Evolutionary conservation across 192 early-diverging fungal genomes (phyloP), one percentile per base, ranked within the genome.

Genomic region (Gryganskiella cystojenkinii): DNA sequence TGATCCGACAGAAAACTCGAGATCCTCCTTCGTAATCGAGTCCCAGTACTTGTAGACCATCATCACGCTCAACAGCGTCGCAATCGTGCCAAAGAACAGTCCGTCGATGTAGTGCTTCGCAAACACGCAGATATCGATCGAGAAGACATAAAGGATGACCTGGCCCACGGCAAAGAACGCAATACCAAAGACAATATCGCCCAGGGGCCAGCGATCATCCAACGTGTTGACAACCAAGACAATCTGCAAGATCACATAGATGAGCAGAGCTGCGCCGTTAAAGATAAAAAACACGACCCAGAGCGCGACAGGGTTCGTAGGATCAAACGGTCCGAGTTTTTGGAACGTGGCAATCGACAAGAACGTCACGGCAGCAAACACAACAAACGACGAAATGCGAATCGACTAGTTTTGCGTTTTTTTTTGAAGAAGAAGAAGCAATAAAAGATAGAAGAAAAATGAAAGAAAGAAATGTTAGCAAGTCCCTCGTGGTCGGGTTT

Each of bases 21-120:
- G 82, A 83, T 95, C 95, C 78, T 96, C 95, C 68, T 95, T 96
- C 14, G 95, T 96, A 56, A 96, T 95, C 28, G 87, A 89, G 73
- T 96, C 95, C 95, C 95, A 96, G 81, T 93, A 96, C 81, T 96
- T 96, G 86, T 96, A 96, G 15, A 96, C 94, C 92, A 96, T 94
- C 95, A 96, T 96, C 43, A 96, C 94, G 40, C 88, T 91, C 58
- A 96, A 70, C 31, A 96, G 81, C 2, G 88, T 94, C 59, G 87
- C 90, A 34, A 93, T 92, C 5, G 88, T 88, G 27, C 89, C 91
- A 85, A 96, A 96, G 85, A 96, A 96, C 75, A 96, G 73, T n/a
- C 95, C 95, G 68, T 96, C 95, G 13, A 96, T 84, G 62, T 96
- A 96, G 73, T 96, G 95, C 65, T 92, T 92, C 15, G 89, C 91